A percentile compares a stretch with the other conserved stretches of the same genome.
Conservation (phyloP, 805 yeast genomes). For the Deakozyma indianensis region DNA sequence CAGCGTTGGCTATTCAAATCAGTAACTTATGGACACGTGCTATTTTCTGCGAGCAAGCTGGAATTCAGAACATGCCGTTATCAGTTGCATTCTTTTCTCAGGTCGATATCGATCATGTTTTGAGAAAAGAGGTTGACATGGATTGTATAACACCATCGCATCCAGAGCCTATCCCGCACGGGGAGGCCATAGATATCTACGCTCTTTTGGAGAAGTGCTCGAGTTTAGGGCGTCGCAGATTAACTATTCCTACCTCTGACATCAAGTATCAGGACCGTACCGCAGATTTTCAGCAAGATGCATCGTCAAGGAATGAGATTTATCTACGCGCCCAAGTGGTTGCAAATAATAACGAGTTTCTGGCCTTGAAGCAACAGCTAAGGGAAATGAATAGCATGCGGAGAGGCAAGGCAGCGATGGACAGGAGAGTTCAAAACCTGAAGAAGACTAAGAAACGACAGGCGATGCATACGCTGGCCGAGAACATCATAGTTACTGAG, state of each 20-base stretch:
- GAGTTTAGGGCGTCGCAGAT: slow-evolving; percentile 6
- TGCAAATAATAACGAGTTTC: too few relatives aligned
- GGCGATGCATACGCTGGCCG: too few relatives aligned
- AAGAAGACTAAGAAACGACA: background rate
- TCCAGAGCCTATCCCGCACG: slow-evolving; percentile 54
- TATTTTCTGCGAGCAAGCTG: slow-evolving; percentile 84
- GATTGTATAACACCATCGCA: slow-evolving; percentile 89
- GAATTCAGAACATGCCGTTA: slow-evolving; percentile 81
- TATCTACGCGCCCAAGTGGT: too few relatives aligned
- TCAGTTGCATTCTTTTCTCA: slow-evolving; percentile 92
- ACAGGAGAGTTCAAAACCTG: background rate
- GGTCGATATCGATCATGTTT: slow-evolving; percentile 76
- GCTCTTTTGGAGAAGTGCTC: slow-evolving; percentile 27
- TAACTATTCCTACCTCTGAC: background rate
- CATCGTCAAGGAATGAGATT: too few relatives aligned
- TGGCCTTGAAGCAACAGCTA: too few relatives aligned
- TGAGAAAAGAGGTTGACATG: slow-evolving; percentile 86
- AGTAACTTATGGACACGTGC: slow-evolving; percentile 94
- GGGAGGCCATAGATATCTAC: slow-evolving; percentile 57
- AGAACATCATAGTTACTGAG: too few relatives aligned
- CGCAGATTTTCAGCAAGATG: too few relatives aligned
- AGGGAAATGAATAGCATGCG: too few relatives aligned
- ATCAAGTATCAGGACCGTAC: background rate
- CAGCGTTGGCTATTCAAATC: slow-evolving; percentile 74
- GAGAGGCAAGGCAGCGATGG: too few relatives aligned